Base-by-base conservation (phyloP, 495 filamentous ascomycete genomes). In the Immersiella caudata region DNA sequence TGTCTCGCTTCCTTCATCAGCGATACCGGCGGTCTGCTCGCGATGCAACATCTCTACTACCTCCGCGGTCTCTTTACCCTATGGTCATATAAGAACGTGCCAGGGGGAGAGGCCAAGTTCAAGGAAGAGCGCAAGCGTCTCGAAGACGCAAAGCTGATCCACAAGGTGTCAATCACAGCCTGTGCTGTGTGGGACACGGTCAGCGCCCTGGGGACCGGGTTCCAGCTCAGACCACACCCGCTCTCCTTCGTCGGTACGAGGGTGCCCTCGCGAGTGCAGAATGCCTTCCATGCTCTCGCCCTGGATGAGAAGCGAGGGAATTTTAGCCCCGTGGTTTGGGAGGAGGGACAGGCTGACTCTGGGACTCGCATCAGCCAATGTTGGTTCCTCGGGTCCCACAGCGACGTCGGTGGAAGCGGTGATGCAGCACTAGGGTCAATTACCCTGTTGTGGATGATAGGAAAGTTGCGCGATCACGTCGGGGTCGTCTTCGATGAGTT, bases 1-100 rank as follows among this genome's bases (percentile, higher is more conserved):
- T 55, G 51, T n/a, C 51, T 55, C 12, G 51, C 51, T 25, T 12
- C 51, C 51, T 55, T 55, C 22, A 21, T 55, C 51, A 55, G 51
- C n/a, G 20, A 55, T 22, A 12, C 51, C 20, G 50, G 50, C 50
- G 40, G 40, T 5, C 7, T 55, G 1, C 51, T 55, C 6, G 20
- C 2, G 51, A 21, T 7, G 2, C 6, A 55, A 12, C 51, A 55
- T 12, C 51, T 55, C 2, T 55, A 55, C n/a, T 55, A 55, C 51
- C 51, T 55, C 51, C 51, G 51, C 6, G 51, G 51, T 25, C 51
- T 55, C 2, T 55, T 55, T 12, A 22, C 51, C 1, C 51, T 55
- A 1, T 55, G 20, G 51, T 55, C 51, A 18, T n/a, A 3, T 6
- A 7, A n/a, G 3, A 2, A 22, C 2, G 20, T 55, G 2, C n/a